A percentile compares a stretch with the other conserved stretches of the same genome.
These are phyloP conservation scores for Rhazya stricta DNA, from an alignment of 257 asterid genomes.

Conservation along the genomic window DNA sequence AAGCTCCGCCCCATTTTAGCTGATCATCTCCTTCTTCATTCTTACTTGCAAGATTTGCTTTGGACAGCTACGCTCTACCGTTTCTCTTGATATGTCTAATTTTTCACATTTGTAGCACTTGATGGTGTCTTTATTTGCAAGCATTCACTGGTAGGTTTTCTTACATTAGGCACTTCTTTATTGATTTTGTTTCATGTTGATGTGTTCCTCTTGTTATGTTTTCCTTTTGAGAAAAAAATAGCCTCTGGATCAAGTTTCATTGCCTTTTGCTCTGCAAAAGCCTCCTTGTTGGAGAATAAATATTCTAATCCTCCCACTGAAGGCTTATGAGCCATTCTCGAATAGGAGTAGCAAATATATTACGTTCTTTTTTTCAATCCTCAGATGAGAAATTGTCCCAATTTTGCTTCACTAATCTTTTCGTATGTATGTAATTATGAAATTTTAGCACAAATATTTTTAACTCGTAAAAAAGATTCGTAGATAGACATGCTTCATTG, in stretches of 20 bases:
- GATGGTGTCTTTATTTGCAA: background rate
- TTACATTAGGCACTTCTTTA: background rate
- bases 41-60: too few relatives aligned
- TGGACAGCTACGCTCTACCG: constrained; percentile 14
- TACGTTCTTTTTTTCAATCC: constrained; percentile 5
- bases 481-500: constrained; percentile 11
- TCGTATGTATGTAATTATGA: background rate
- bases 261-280: constrained; percentile 15
- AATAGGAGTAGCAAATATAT: background rate
- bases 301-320: constrained; percentile 6
- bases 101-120: background rate
- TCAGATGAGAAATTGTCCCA: background rate
- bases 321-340: background rate
- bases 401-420: background rate
- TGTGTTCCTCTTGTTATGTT: background rate
- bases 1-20: too few relatives aligned
- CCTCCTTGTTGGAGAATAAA: constrained; percentile 10
- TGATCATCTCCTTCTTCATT: too few relatives aligned
- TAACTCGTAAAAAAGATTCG: background rate
- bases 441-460: constrained; percentile 14
- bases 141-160: background rate
- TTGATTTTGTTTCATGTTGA: too few relatives aligned
- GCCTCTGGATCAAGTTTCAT: background rate
- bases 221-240: background rate
- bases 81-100: constrained; percentile 20